A percentile compares a stretch with the other conserved stretches of the same genome.
Conservation (phyloP, 345 rosid species). For the Kandelia obovata region DNA sequence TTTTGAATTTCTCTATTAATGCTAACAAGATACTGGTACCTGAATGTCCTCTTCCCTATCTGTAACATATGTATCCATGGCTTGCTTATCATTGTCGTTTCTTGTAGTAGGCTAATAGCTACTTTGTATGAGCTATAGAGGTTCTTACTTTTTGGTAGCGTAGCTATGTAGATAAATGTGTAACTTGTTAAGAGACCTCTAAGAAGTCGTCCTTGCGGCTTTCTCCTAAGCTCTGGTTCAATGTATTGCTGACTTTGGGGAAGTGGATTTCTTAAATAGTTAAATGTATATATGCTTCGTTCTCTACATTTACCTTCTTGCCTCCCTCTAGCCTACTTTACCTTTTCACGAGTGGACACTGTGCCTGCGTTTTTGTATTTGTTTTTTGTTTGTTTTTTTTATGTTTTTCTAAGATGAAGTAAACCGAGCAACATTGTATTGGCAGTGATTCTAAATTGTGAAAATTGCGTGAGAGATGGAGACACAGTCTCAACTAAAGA, state of each 20-base stretch:
- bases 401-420: no score
- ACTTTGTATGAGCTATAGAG: constrained; percentile 41
- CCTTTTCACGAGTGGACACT: no score
- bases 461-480: no score
- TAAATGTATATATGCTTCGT: constrained; percentile 28
- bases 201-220: constrained; percentile 15
- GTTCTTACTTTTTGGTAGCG: constrained; percentile 36
- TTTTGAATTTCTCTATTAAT: constrained; percentile 1
- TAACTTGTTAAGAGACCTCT: constrained; percentile 29
- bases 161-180: constrained; percentile 39
- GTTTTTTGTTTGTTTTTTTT: no score
- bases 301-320: neutral
- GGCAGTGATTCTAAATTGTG: no score
- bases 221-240: constrained; percentile 27
- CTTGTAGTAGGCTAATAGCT: constrained; percentile 27
- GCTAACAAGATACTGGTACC: constrained; percentile 20
- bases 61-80: constrained; percentile 39
- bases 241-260: constrained; percentile 41
- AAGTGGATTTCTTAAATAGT: constrained; percentile 25
- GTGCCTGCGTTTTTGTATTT: no score
- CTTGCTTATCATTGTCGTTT: constrained; percentile 16
- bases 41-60: constrained; percentile 18
- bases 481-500: no score
- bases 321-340: fast-evolving
- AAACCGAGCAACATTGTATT: no score